Percentiles rank a stretch among this genome's conserved stretches.
Conservation (phyloP, 768 basidiomycete species). For the Steccherinum ochraceum region DNA sequence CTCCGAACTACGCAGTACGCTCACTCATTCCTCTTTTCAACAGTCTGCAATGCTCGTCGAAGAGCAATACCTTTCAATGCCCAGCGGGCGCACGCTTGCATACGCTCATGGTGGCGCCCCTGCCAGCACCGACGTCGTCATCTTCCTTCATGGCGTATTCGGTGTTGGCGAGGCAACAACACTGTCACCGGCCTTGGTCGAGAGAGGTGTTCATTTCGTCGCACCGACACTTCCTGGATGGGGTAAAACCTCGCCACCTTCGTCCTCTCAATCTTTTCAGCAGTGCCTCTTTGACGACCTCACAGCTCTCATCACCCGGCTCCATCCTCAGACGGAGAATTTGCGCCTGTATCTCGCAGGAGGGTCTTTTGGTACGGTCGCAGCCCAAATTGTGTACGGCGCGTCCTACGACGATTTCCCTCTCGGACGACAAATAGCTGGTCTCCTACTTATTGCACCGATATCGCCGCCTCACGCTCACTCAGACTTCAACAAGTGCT, state of each 20-base stretch:
- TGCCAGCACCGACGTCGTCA: conserved; percentile 39
- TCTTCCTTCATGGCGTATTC: conserved; percentile 55
- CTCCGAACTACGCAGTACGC: too few relatives aligned
- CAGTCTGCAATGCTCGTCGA: too few relatives aligned
- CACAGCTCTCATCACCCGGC: conserved; percentile 40
- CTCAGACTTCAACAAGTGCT: too few relatives aligned
- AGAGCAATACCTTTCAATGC: conserved; percentile 17
- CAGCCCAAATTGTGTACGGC: too few relatives aligned
- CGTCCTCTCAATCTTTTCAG: conserved; percentile 29
- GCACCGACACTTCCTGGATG: conserved; percentile 54
- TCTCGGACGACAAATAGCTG: too few relatives aligned
- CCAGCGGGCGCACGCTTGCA: conserved; percentile 41
- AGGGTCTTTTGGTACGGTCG: too few relatives aligned
- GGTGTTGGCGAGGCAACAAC: conserved; percentile 37
- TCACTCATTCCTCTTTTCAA: too few relatives aligned
- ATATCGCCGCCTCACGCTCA: too few relatives aligned
- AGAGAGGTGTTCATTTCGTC: conserved; percentile 38
- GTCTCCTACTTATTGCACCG: too few relatives aligned
- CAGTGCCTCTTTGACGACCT: conserved; percentile 38
- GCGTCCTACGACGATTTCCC: too few relatives aligned
- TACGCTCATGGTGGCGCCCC: conserved; percentile 48
- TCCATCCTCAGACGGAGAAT: too few relatives aligned
- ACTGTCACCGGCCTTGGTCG: conserved; percentile 27
- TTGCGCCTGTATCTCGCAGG: too few relatives aligned
- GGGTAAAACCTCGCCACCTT: conserved; percentile 44